Base-by-base conservation (phyloP, 2,329 filamentous ascomycete genomes). In the Ophiocordyceps camponoti-floridani region DNA sequence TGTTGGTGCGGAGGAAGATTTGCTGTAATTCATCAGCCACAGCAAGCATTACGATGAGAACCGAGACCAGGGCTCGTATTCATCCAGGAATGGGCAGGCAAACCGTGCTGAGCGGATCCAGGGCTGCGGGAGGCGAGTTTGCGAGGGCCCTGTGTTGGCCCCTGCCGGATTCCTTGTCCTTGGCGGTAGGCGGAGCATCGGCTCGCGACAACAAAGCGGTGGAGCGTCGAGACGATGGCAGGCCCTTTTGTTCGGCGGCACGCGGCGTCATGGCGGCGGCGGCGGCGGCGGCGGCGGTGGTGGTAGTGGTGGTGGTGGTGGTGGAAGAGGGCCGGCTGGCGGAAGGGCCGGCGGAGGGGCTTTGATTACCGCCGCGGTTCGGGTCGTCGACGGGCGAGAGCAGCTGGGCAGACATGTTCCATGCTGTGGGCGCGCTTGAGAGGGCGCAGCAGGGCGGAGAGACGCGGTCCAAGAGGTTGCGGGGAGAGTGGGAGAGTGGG, bases 111-210 rank as follows among this genome's bases (percentile, higher is more conserved):
- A 64, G 49, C 19, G 62, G 60, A 46, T 64, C 62, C 33, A 64
- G 55, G n/a, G 58, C 57, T 44, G 49, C 42, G 7, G 55, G 48
- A 37, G 53, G 49, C 46, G 50, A 50, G 12, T 54, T 48, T 10
- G 55, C 51, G 42, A 51, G 47, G 16, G 54, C 46, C 50, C 54
- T 58, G 31, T 53, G 50, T 28, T 53, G 44, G 37, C 47, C 47
- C 51, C 57, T 62, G 37, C 46, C 47, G 18, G 40, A 5, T 9
- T 62, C 53, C 45, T 51, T 56, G 30, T 57, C 61, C 45, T 58
- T 62, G 46, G 46, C 53, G 54, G 54, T 55, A 48, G 60, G 59
- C 42, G 77, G 77, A 53, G 78, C 80, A 54, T 77, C 81, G 45
- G 79, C 82, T 52, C 81, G 74, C 54, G 58, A 53, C 23, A 56